Base-by-base conservation (phyloP, 805 yeast species). In the Limtongia smithiae region DNA sequence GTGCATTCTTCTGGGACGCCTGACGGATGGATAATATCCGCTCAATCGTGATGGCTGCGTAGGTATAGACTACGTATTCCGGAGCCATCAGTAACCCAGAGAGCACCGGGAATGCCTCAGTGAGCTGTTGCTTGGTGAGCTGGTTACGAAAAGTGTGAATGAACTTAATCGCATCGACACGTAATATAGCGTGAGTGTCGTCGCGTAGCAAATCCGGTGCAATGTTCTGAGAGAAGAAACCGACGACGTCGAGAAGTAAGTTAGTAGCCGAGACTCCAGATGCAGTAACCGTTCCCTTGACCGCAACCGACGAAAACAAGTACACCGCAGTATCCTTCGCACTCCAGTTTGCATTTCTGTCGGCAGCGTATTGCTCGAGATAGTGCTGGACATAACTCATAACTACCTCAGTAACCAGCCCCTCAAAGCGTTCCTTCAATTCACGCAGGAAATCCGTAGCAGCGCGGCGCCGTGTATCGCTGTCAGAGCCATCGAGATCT, bases 401-500 rank as follows among this genome's bases (percentile, higher is more conserved):
- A 21, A 89, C 87, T 2, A 84, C 79, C 45, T 76, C 75, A 0
- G 97, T 90, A 22, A 87, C 83, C 24, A 80, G 66, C 32, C 78
- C 76, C 59, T 89, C 89, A 63, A 86, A 81, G 46, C 81, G 82
- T 41, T 81, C 85, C 60, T 89, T 87, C 59, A 93, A 75, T 60
- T 88, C 95, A 54, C 94, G 79, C 58, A 93, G 71, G 62, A 93
- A 89, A 62, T 88, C 97, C 1, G 95, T 86, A n/a, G 97, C 82
- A 0, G 96, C 81, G 60, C 94, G 80, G 67, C 97, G 78, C 68
- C 99, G 79, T 1, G 96, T 83, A 63, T 90, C 97, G 12, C 84
- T 78, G 65, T 91, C 97, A 0, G 95, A 82, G 4, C 97, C 97
- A 68, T 94, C 98, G 39, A 94, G 73, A 67, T 93, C 98, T 54